Conservation (phyloP, 495 filamentous ascomycete species). For the Cercophora newfieldiana region DNA sequence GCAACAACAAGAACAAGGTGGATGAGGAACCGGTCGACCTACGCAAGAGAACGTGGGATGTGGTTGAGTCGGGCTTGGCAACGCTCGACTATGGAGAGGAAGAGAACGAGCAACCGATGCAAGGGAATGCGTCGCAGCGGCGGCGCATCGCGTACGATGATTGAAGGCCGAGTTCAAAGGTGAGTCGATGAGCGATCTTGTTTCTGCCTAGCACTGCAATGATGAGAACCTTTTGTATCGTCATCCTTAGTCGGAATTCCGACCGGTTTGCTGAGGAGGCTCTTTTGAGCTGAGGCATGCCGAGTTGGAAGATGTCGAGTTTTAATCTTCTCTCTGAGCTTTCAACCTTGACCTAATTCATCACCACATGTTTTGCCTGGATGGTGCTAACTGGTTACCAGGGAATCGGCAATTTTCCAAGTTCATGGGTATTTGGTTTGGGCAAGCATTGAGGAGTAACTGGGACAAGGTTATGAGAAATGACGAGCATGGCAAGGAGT, state of each 20-base stretch:
- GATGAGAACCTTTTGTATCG: constrained; percentile 64
- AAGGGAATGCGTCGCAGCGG: constrained; percentile 37
- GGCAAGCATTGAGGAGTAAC: background rate
- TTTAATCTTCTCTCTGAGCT: constrained; percentile 67
- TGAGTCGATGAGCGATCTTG: constrained; percentile 17
- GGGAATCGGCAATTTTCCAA: background rate
- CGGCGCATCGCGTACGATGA: constrained; percentile 54
- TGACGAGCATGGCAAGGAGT: background rate
- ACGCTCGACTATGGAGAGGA: constrained; percentile 55
- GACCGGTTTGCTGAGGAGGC: constrained; percentile 25
- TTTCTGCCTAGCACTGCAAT: constrained; percentile 31
- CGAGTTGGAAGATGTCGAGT: constrained; percentile 50
- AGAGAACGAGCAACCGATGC: constrained; percentile 21
- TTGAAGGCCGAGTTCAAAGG: constrained; percentile 24
- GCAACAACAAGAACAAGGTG: constrained; percentile 36
- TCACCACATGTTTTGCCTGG: background rate
- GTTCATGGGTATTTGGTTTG: background rate
- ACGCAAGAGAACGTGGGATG: constrained; percentile 60
- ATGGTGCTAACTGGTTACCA: background rate
- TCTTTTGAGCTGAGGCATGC: constrained; percentile 26
- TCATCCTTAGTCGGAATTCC: constrained; percentile 67
- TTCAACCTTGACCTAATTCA: background rate
- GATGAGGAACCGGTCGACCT: constrained; percentile 52
- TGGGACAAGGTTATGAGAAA: background rate
- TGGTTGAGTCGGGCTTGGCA: constrained; percentile 52